These are phyloP conservation scores for Apophysomyces elegans DNA, from an alignment of 371 early-diverging fungal species.

Conservation along the genomic window DNA sequence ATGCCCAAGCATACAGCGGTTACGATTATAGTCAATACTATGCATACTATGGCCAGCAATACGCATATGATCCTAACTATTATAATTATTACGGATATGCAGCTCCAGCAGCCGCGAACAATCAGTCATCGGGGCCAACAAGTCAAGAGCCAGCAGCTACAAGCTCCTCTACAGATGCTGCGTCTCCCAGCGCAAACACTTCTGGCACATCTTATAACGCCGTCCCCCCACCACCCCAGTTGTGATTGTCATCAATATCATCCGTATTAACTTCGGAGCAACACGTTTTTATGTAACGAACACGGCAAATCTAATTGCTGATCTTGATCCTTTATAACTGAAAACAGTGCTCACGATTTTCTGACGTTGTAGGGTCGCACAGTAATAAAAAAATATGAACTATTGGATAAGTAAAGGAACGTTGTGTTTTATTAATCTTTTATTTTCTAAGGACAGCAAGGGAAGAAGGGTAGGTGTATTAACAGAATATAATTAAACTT, in stretches of 20 bases:
- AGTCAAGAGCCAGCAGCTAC: conserved; percentile 20
- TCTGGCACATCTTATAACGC: conserved; percentile 22
- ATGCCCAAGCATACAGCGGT: conserved; percentile 8
- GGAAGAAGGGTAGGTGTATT: conserved; percentile 2
- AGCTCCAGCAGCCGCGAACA: conserved; percentile 14
- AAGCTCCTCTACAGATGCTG: conserved; percentile 18
- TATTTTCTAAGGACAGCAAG: conserved; percentile 4
- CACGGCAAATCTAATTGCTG: not conserved
- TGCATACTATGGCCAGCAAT: conserved; percentile 37
- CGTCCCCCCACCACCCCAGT: conserved; percentile 25
- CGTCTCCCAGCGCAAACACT: conserved; percentile 18
- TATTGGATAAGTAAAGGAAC: conserved; percentile 5
- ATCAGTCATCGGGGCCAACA: not conserved
- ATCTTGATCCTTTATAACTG: not conserved
- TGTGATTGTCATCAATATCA: conserved; percentile 5
- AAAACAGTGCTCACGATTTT: conserved; percentile 3
- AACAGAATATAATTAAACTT: not conserved
- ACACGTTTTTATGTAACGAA: not conserved
- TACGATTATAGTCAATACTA: conserved; percentile 44
- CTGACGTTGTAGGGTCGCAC: conserved; percentile 8
- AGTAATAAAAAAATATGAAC: conserved; percentile 7
- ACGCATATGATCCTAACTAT: conserved; percentile 32
- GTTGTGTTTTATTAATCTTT: not conserved
- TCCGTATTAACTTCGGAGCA: not conserved
- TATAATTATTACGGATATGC: conserved; percentile 46